A percentile compares a stretch with the other conserved stretches of the same genome.
Conservation (phyloP, 108 stramenopile species). For the Cyclotella cryptica region DNA sequence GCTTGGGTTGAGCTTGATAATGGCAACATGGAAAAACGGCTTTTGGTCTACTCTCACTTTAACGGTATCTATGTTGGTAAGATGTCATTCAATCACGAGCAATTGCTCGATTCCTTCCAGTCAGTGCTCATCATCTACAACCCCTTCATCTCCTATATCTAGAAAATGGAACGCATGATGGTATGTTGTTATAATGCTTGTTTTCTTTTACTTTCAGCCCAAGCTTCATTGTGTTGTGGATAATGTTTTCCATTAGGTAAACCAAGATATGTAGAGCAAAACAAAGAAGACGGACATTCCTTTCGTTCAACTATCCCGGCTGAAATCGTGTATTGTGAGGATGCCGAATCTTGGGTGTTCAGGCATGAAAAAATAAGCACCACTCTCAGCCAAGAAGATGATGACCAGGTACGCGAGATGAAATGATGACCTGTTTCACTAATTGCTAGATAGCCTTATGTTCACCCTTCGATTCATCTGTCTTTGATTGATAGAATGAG, state of each 20-base stretch:
- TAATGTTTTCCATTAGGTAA: neutral
- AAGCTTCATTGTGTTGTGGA: neutral
- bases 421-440: neutral
- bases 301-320: slow-evolving; percentile 22
- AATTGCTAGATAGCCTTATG: too few species aligned
- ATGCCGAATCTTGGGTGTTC: slow-evolving; percentile 11
- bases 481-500: neutral
- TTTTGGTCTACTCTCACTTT: slow-evolving; percentile 42
- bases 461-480: too few species aligned
- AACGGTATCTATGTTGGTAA: slow-evolving; percentile 44
- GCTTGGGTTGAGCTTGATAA: neutral
- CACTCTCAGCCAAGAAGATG: neutral
- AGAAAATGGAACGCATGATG: slow-evolving; percentile 5
- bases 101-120: neutral
- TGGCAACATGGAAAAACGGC: slow-evolving; percentile 15
- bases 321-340: slow-evolving; percentile 45
- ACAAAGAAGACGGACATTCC: slow-evolving; percentile 29
- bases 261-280: slow-evolving; percentile 35
- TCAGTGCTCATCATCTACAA: too few species aligned
- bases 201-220: neutral
- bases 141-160: neutral
- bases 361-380: neutral
- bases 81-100: too few species aligned
- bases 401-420: neutral
- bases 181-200: neutral